Base-by-base conservation (phyloP, 306 rosid species). In the Bauhinia variegata region DNA sequence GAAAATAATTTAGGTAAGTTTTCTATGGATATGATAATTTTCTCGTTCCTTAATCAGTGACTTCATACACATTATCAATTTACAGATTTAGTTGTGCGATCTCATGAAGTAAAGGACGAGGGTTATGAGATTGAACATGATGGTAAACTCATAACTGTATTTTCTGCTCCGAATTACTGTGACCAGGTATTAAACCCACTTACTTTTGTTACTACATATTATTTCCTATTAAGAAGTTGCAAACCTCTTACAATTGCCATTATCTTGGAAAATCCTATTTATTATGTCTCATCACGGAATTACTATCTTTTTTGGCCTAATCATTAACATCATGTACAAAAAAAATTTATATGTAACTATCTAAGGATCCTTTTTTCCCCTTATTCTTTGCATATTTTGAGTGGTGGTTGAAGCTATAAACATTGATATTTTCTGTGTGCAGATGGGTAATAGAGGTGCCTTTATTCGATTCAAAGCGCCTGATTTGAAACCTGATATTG, bases 381-480 rank as follows among this genome's bases (percentile, higher is more conserved):
- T n/a, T n/a, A n/a, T 64, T 44, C 48, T 17, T 52, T 37, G 39
- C 39, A 64, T 49, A 33, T 30, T 62, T 17, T 16, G 38, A 6
- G 34, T 37, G 18, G 6, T 32, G 13, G 19, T 56, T 14, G 54
- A 48, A 18, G 42, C 28, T 6, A 7, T 13, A 10, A 10, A 37
- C 7, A 53, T 42, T 75, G 54, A 47, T 63, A 23, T 67, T 63
- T 58, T 77, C 18, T 70, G 47, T 62, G 10, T 73, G 87, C 95
- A 95, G 99, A 95, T 95, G 99, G 97, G 92, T 78, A 95, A 95
- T 81, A 95, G 88, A 74, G 99, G 97, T n/a, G 99, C 99, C 75
- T 95, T 90, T 74, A 95, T 95, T 63, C 96, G 95, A 48, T 95
- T 95, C 9, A 87, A 90, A 80, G 89, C 95, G 1, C 99, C 97